Conservation (phyloP, 345 rosid genomes). For the Populus davidiana region DNA sequence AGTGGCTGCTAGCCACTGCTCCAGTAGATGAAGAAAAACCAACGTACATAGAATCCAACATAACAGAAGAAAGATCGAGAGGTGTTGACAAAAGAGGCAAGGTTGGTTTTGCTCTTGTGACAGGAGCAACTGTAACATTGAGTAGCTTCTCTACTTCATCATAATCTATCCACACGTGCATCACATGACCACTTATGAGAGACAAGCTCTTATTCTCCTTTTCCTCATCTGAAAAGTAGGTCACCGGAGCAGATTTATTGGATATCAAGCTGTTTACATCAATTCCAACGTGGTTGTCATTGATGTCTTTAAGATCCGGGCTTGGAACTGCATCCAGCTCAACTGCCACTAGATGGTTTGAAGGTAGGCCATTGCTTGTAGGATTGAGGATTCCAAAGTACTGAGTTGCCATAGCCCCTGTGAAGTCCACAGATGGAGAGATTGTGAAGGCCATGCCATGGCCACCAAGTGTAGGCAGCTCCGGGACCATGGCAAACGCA, state of each 20-base stretch:
- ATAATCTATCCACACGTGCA: neutral
- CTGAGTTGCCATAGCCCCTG: neutral
- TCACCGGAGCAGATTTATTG: neutral
- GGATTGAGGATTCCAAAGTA: conserved; percentile 26
- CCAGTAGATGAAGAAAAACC: conserved; percentile 24
- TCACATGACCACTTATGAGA: conserved; percentile 19
- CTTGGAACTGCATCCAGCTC: conserved; percentile 9
- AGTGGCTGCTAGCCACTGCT: conserved; percentile 6
- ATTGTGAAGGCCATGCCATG: conserved; percentile 21
- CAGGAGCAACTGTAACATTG: conserved; percentile 17
- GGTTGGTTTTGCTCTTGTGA: conserved; percentile 4
- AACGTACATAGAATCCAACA: conserved; percentile 10
- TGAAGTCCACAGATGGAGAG: conserved; percentile 13
- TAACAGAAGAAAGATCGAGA: neutral
- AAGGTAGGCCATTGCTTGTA: neutral
- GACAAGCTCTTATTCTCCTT: neutral
- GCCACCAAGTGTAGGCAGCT: conserved; percentile 7
- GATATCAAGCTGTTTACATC: conserved; percentile 11
- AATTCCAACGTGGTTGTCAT: conserved; percentile 16
- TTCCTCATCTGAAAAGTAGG: conserved; percentile 1
- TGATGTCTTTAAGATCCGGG: conserved; percentile 4
- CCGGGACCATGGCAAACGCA: conserved; percentile 14
- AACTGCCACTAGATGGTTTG: conserved; percentile 20
- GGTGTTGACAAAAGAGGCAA: conserved; percentile 11
- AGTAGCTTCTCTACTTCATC: neutral